Evolutionary conservation across 2,329 filamentous ascomycete genomes (phyloP).

Genomic region (Ampelomyces quisqualis): DNA sequence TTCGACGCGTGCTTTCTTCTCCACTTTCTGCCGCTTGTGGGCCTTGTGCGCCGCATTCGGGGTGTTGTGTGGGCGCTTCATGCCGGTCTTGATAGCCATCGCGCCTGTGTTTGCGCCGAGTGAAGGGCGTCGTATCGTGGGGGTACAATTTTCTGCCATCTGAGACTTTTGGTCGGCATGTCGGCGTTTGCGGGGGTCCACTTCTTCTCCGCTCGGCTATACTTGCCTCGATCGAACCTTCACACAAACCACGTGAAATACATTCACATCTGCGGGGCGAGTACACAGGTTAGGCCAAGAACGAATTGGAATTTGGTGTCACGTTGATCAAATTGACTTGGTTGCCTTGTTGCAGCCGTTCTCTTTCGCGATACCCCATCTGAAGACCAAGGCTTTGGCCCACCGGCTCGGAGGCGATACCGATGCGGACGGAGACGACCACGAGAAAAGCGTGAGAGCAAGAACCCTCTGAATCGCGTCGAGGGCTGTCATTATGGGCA

Average conservation of each 20-base stretch:
- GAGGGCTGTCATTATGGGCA: constrained; percentile 65
- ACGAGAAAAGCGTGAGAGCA: too few species aligned
- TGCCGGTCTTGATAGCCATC: constrained; percentile 14
- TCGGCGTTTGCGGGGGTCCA: constrained; percentile 29
- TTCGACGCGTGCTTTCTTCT: constrained; percentile 18
- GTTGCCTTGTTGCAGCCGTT: too few species aligned
- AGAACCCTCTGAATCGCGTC: neutral
- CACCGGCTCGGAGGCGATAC: too few species aligned
- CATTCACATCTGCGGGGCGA: constrained; percentile 6
- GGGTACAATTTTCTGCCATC: constrained; percentile 22
- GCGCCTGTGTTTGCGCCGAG: constrained; percentile 6
- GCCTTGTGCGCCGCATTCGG: constrained; percentile 45
- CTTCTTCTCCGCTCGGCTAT: constrained; percentile 25
- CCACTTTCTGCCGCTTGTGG: constrained; percentile 48
- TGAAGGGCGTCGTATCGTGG: constrained; percentile 8
- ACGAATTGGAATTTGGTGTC: too few species aligned
- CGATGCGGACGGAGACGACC: too few species aligned
- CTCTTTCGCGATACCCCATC: too few species aligned
- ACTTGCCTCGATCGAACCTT: constrained; percentile 12
- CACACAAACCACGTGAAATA: constrained; percentile 25
- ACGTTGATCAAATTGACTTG: too few species aligned
- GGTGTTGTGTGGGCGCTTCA: constrained; percentile 43
- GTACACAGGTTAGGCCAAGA: too few species aligned
- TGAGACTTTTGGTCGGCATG: constrained; percentile 22
- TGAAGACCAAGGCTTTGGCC: too few species aligned